Base-by-base conservation (phyloP, 192 early-diverging fungal genomes). In the Linnemannia elongata region DNA sequence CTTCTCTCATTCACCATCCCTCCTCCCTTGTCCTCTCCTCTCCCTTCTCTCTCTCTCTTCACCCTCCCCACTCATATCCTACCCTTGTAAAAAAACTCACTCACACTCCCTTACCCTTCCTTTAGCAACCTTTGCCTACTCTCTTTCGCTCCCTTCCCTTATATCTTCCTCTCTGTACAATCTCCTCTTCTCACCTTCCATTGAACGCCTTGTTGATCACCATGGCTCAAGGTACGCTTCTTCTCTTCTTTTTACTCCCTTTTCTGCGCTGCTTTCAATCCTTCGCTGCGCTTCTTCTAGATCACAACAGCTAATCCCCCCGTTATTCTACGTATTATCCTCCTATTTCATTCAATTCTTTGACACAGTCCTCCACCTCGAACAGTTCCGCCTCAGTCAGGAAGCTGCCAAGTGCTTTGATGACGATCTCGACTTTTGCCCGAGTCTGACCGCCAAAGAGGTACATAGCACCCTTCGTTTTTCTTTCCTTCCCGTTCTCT, bases 351-450 rank as follows among this genome's bases (percentile, higher is more conserved):
- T 24, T 75, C 35, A 20, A 17, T 36, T 36, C 1, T 15, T 22
- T 5, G 22, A 36, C 4, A 70, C 60, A 81, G 88, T 85, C 52
- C 63, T 75, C 47, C 85, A 86, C 55, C 85, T 92, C 35, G 91
- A 90, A 63, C 85, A 92, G 38, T 90, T 88, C 57, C 81, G 80
- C 38, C 81, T 79, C 42, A 89, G 88, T 73, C 90, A 91, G 60
- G 92, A 92, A 72, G 86, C 89, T 30, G 92, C 92, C 39, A 85
- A 75, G 66, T 89, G 88, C 75, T 92, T 92, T 72, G 89, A 92
- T 76, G 92, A 93, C 78, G 92, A 93, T 55, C 82, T 89, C 60
- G 92, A 93, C 72, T 93, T 91, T 88, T 93, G 92, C 82, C 92
- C 92, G 27, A 85, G 87, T 22, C 77, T 90, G 76, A 89, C 89